phyloP scores from a whole-genome alignment of 129 eudicot species.

The Helianthus tuberosus region DNA sequence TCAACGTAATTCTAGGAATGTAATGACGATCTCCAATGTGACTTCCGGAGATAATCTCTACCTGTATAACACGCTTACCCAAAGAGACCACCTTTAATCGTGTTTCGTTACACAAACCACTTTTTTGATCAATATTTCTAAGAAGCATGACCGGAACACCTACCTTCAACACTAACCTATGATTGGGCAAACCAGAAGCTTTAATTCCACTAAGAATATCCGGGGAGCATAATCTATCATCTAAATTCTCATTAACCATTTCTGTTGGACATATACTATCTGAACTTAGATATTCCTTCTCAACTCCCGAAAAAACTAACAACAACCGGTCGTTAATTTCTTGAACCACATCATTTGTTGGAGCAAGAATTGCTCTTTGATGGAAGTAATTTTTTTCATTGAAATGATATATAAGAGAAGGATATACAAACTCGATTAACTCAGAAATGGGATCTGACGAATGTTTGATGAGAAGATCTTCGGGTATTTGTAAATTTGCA shows the following conservation, averaged over 20 bases:
- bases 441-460: neutral
- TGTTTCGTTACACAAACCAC: neutral
- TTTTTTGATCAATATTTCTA: neutral
- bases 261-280: slow-evolving; percentile 3
- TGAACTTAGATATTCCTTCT: neutral
- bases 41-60: neutral
- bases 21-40: neutral
- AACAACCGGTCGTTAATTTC: slow-evolving; percentile 17
- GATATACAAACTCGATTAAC: slow-evolving; percentile 9
- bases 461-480: neutral
- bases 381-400: neutral
- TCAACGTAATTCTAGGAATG: neutral
- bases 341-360: slow-evolving; percentile 16
- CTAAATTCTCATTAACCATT: neutral
- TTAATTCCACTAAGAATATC: too few relatives aligned
- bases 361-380: slow-evolving; percentile 30
- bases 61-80: neutral
- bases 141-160: neutral
- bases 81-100: neutral
- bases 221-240: neutral
- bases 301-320: neutral
- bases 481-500: neutral
- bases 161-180: neutral
- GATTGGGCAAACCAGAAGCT: neutral
- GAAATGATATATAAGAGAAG: neutral